Percentiles rank a stretch among this genome's conserved stretches.
These are phyloP conservation scores for Colletotrichum godetiae DNA, from an alignment of 2,329 filamentous ascomycete species.

Conservation along the genomic window DNA sequence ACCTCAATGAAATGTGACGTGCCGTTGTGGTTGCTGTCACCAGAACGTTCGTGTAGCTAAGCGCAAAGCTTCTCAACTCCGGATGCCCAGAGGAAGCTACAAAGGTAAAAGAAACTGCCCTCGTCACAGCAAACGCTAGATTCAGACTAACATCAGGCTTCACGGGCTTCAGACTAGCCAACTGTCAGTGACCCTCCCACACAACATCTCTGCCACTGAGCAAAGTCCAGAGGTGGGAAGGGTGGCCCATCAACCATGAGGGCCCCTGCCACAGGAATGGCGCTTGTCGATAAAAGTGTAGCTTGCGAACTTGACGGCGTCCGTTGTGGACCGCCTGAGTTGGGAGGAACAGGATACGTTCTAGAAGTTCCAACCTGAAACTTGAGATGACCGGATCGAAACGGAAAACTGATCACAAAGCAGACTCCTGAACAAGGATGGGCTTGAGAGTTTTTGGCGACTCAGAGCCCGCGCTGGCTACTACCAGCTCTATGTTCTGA, in stretches of 20 bases:
- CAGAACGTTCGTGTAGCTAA: no score
- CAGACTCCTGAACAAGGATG: slow-evolving; percentile 19
- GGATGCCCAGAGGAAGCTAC: background rate
- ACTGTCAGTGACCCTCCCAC: slow-evolving; percentile 9
- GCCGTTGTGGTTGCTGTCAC: background rate
- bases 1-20: background rate
- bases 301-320: slow-evolving; percentile 31
- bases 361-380: slow-evolving; percentile 34
- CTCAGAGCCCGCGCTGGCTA: background rate
- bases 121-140: background rate
- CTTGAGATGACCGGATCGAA: slow-evolving; percentile 30
- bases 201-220: background rate
- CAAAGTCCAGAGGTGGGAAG: background rate
- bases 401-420: background rate
- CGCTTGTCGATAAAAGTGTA: slow-evolving; percentile 33
- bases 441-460: background rate
- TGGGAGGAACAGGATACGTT: slow-evolving; percentile 30
- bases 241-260: background rate
- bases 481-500: slow-evolving; percentile 2
- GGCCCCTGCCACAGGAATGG: background rate
- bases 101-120: background rate
- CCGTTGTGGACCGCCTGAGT: slow-evolving; percentile 19
- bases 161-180: background rate
- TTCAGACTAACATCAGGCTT: background rate
- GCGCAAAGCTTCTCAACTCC: background rate